These are phyloP conservation scores for Tribonema minus DNA, from an alignment of 108 stramenopile species.

Conservation along the genomic window DNA sequence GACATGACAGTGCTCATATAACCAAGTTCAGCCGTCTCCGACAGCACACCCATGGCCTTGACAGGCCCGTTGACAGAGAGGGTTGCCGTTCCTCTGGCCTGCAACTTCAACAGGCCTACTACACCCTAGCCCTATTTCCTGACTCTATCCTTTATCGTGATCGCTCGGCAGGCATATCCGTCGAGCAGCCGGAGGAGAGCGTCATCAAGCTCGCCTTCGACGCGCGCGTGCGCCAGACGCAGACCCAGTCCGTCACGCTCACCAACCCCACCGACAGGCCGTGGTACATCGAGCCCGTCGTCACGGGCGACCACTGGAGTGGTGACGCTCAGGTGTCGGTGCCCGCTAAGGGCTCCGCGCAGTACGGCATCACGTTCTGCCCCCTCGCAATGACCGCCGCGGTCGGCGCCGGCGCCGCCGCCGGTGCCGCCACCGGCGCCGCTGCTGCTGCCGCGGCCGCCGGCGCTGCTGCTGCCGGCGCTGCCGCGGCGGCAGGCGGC, in stretches of 20 bases:
- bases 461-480: no score
- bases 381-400: slow-evolving; percentile 60
- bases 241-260: slow-evolving; percentile 29
- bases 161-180: slow-evolving; percentile 55
- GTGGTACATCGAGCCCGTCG: slow-evolving; percentile 52
- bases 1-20: no score
- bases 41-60: no score
- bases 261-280: slow-evolving; percentile 57
- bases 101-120: no score
- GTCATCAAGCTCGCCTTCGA: slow-evolving; percentile 49
- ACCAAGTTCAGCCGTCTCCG: no score
- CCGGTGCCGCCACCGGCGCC: no score
- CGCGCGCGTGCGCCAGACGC: slow-evolving; percentile 31
- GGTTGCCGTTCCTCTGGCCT: no score
- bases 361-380: slow-evolving; percentile 50
- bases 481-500: no score
- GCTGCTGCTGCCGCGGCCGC: no score
- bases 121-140: no score
- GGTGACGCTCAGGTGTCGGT: slow-evolving; percentile 52
- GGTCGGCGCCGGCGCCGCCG: background rate
- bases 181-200: slow-evolving; percentile 57
- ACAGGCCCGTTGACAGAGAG: no score
- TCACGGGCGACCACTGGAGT: slow-evolving; percentile 50
- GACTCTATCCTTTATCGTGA: no score
- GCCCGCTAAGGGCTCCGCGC: slow-evolving; percentile 45